phyloP scores from a whole-genome alignment of 352 stramenopile genomes.

The Pythium aphanidermatum region DNA sequence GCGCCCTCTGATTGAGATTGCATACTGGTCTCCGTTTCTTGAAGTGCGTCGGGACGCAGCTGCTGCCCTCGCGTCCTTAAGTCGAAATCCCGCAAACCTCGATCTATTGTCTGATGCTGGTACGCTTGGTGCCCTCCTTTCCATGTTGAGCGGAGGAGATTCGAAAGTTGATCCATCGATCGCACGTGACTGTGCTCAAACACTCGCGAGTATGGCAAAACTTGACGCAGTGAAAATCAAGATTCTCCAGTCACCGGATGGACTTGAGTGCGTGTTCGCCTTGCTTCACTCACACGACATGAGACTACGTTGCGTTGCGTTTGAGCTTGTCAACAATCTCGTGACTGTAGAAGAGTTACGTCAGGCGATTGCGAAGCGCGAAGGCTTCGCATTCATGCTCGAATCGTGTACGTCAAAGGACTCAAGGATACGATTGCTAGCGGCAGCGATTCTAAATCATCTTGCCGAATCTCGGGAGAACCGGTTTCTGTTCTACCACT shows the following conservation, averaged over 20 bases:
- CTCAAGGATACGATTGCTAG: slow-evolving; percentile 40
- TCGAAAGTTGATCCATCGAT: slow-evolving; percentile 52
- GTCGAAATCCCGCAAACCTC: slow-evolving; percentile 69
- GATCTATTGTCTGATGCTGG: slow-evolving; percentile 61
- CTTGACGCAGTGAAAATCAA: slow-evolving; percentile 48
- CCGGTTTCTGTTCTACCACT: slow-evolving; percentile 54
- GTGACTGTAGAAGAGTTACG: slow-evolving; percentile 52
- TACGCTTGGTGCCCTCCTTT: slow-evolving; percentile 62
- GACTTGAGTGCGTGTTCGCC: slow-evolving; percentile 63
- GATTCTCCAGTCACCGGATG: slow-evolving; percentile 56
- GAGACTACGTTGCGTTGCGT: slow-evolving; percentile 41
- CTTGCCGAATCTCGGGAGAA: slow-evolving; percentile 53
- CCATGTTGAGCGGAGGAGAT: slow-evolving; percentile 52
- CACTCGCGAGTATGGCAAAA: slow-evolving; percentile 50
- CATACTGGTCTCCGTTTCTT: slow-evolving; percentile 82
- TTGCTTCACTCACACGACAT: slow-evolving; percentile 48
- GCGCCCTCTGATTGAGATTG: slow-evolving; percentile 73
- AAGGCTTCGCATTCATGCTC: slow-evolving; percentile 66
- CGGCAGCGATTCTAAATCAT: slow-evolving; percentile 50
- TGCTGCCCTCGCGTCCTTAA: slow-evolving; percentile 64
- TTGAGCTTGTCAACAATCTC: slow-evolving; percentile 58
- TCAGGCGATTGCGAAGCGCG: slow-evolving; percentile 50
- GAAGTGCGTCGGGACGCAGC: slow-evolving; percentile 76
- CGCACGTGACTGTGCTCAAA: slow-evolving; percentile 55
- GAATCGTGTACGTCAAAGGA: slow-evolving; percentile 54